Percentiles rank a stretch among this genome's conserved stretches.
Conservation (phyloP, 2,329 filamentous ascomycete genomes). For the Sclerotinia subarctica region DNA sequence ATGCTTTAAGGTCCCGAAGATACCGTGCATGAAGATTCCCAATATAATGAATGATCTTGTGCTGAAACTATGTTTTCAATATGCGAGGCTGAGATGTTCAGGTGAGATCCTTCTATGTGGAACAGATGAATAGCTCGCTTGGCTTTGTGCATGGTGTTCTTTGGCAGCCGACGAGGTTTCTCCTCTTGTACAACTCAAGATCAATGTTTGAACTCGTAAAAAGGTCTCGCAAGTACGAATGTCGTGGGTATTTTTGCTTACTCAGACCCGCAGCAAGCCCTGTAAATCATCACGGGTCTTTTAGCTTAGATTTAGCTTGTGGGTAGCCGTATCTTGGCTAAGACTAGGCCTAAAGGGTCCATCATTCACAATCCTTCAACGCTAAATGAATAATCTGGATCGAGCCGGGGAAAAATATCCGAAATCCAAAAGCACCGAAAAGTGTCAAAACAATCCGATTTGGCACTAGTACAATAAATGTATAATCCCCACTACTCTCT, state of each 20-base stretch:
- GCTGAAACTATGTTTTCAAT: slow-evolving; percentile 1
- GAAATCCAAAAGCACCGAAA: not conserved
- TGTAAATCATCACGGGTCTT: not conserved
- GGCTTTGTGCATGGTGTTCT: not conserved
- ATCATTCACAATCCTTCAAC: not conserved
- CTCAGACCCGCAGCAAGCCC: not conserved
- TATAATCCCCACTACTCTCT: not conserved
- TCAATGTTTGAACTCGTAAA: not conserved
- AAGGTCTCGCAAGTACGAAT: not conserved
- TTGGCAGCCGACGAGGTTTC: not conserved
- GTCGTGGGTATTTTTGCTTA: not conserved
- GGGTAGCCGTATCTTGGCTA: not conserved
- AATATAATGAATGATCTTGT: not conserved
- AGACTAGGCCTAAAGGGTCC: not conserved
- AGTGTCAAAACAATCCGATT: not conserved
- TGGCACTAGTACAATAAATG: not conserved
- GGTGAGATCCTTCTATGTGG: slow-evolving; percentile 13
- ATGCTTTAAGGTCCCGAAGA: slow-evolving; percentile 4
- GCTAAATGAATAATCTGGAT: not conserved
- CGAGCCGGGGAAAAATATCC: not conserved
- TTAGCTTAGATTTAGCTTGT: not conserved
- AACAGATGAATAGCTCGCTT: not conserved
- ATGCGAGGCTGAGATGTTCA: slow-evolving; percentile 12
- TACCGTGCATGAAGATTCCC: not conserved
- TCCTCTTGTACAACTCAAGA: not conserved